phyloP scores from a whole-genome alignment of 768 basidiomycete genomes.

The Mrakia gelida region DNA sequence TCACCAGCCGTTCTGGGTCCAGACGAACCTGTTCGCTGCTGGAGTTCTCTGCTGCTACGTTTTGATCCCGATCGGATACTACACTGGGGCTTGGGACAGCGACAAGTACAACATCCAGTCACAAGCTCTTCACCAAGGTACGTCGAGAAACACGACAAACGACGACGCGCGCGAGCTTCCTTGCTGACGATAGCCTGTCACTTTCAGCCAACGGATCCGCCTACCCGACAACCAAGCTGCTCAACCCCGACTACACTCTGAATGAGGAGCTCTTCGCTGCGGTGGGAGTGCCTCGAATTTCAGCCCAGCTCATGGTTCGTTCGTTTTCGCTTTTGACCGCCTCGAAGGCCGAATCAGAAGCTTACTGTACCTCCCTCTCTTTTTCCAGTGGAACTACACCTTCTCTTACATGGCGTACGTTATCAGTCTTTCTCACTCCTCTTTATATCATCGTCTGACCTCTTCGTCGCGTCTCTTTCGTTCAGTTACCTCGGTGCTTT shows the following conservation, averaged over 20 bases:
- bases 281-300: background rate
- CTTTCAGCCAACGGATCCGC: background rate
- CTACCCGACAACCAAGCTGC: conserved; percentile 1
- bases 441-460: no score
- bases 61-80: conserved; percentile 8
- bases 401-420: no score
- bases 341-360: no score
- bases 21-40: background rate
- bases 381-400: no score
- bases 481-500: background rate
- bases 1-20: conserved; percentile 12
- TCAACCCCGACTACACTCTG: conserved; percentile 1
- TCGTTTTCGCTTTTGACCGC: no score
- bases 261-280: conserved; percentile 3
- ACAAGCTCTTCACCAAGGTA: background rate
- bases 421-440: no score
- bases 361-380: no score
- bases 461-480: background rate
- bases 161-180: no score
- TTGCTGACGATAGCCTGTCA: no score
- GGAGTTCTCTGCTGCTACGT: background rate
- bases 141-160: no score
- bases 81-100: background rate
- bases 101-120: conserved; percentile 1
- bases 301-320: background rate